Conservation (phyloP, 495 filamentous ascomycete genomes). For the Aspergillus sclerotioniger region DNA sequence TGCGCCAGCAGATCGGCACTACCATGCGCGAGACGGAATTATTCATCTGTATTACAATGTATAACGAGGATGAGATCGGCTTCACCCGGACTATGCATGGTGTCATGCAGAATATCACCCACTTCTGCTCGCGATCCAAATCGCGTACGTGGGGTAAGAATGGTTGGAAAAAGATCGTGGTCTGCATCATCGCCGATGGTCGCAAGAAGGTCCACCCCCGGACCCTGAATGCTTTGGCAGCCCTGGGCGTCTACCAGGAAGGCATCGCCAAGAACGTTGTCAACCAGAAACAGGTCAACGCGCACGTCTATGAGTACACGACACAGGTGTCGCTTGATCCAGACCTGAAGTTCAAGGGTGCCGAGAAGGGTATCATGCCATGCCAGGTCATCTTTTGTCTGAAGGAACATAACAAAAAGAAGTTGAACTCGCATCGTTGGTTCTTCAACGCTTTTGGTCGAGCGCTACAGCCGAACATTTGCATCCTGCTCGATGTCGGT, state of each 20-base stretch:
- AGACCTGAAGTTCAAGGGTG: conserved; percentile 97
- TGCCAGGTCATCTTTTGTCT: conserved; percentile 98
- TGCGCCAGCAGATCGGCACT: conserved; percentile 89
- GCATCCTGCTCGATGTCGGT: conserved; percentile 93
- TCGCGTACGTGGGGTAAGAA: conserved; percentile 94
- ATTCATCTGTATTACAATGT: conserved; percentile 98
- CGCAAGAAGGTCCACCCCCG: conserved; percentile 91
- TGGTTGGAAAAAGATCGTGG: conserved; percentile 99
- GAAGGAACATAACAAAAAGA: conserved; percentile 97
- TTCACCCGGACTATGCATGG: conserved; percentile 99
- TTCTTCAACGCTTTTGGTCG: conserved; percentile 98
- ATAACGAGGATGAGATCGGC: conserved; percentile 92
- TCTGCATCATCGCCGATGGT: conserved; percentile 93
- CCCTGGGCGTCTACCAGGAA: conserved; percentile 98
- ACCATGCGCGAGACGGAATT: conserved; percentile 93
- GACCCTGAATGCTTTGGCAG: conserved; percentile 92
- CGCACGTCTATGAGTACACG: conserved; percentile 98
- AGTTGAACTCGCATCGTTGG: conserved; percentile 98
- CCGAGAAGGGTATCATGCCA: conserved; percentile 98
- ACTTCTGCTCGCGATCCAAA: conserved; percentile 91
- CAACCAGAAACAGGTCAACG: conserved; percentile 79
- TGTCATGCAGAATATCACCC: conserved; percentile 95
- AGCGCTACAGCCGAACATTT: conserved; percentile 91
- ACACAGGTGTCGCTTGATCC: conserved; percentile 95
- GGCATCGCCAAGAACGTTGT: conserved; percentile 98